Evolutionary conservation across 1,139 yeast species (phyloP), one percentile per base, ranked within the genome.

Genomic region (Saccharomyces hybrid): DNA sequence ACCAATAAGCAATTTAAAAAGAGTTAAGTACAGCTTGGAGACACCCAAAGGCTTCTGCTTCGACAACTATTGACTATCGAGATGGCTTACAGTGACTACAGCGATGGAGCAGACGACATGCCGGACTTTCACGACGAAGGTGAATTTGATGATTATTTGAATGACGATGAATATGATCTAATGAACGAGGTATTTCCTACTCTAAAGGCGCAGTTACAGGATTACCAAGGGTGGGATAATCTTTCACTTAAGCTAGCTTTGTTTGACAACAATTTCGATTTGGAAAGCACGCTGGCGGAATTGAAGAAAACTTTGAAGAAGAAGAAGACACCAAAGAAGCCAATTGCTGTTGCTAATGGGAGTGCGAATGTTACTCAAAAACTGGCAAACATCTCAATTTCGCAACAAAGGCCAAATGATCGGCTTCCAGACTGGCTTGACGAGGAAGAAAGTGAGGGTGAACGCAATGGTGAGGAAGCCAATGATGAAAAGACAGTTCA

Each of bases 281-380:
- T 60, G 1, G 61, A 61, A 9, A 57, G 60, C 6, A 65, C 71
- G 9, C 46, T 67, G 41, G 52, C 50, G 23, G 59, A 64, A 32
- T 55, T 68, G 52, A 67, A 59, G 53, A 63, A 58, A 55, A 51
- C 52, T 20, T 66, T 56, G 52, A 68, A 67, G 59, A 68, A 66
- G 56, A 68, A 65, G 55, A 66, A 65, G 51, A 47, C 51, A 9
- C 47, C 47, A 2, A 50, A 50, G 52, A 50, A 50, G 9, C 27
- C 46, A 26, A 16, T 6, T 6, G 23, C 44, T 14, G 31, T 26
- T 20, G 48, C 28, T 27, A 23, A 20, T 5, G 14, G 44, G 23
- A 38, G 82, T 0, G 78, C 78, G 55, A 78, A 75, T 42, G 62
- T 64, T 4, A 57, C 54, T 13, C 61, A 60, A 28, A 56, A 61